A percentile compares a stretch with the other conserved stretches of the same genome.
These are phyloP conservation scores for Prunus davidiana DNA, from an alignment of 306 rosid species.

Conservation along the genomic window DNA sequence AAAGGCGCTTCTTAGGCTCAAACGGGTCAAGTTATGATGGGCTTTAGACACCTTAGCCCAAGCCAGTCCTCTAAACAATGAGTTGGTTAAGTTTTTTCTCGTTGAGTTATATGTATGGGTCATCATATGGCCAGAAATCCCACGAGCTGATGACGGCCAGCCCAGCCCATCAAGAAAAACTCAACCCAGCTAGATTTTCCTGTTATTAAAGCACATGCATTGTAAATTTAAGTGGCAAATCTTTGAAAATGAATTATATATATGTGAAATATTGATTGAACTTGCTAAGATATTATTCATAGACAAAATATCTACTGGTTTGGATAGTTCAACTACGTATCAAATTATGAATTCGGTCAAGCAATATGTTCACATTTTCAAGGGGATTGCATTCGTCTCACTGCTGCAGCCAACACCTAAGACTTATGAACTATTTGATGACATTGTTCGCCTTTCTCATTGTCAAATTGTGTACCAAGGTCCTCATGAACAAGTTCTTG, in stretches of 20 bases:
- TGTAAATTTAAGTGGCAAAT: neutral
- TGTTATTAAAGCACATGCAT: neutral
- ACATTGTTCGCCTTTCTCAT: constrained; percentile 46
- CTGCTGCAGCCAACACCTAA: constrained; percentile 60
- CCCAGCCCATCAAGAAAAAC: no score
- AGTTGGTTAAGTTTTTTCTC: no score
- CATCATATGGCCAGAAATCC: no score
- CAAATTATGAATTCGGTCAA: constrained; percentile 46
- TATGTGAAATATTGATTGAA: constrained; percentile 57
- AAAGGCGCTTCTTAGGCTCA: no score
- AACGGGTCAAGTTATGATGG: no score
- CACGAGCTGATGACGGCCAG: no score
- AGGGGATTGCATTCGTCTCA: constrained; percentile 47
- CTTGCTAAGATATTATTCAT: constrained; percentile 49
- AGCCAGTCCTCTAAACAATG: no score
- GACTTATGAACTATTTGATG: constrained; percentile 54
- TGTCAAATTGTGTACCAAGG: constrained; percentile 53
- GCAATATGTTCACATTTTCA: constrained; percentile 34
- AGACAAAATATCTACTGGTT: constrained; percentile 58
- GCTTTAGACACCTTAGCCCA: no score
- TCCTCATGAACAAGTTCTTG: constrained; percentile 44
- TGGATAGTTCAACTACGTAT: constrained; percentile 56
- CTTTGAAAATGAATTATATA: neutral
- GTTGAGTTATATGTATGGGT: no score
- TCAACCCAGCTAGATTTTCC: no score